Conservation (phyloP, 2,329 filamentous ascomycete species). For the Sarocladium brachiariae region DNA sequence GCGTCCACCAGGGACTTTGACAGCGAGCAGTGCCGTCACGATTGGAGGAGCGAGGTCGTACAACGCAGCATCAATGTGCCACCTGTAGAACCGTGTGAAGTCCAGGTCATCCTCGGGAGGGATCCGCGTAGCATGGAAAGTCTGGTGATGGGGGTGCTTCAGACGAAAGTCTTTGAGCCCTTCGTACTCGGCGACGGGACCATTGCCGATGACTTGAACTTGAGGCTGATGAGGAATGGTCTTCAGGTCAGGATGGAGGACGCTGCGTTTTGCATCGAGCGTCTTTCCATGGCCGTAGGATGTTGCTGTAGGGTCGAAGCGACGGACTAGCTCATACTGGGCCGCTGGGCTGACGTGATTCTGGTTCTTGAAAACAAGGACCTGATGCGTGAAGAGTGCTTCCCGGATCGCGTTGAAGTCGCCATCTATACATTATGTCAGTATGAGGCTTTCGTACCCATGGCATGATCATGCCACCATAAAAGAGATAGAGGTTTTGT, state of each 20-base stretch:
- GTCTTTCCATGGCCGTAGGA: constrained; percentile 73
- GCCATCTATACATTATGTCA: constrained; percentile 37
- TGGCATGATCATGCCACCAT: too few relatives aligned
- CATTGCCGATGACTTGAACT: constrained; percentile 70
- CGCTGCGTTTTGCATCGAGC: constrained; percentile 54
- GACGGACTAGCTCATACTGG: constrained; percentile 66
- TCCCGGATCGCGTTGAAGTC: constrained; percentile 58
- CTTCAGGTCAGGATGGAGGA: constrained; percentile 74
- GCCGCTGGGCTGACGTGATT: constrained; percentile 56
- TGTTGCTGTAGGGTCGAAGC: constrained; percentile 61
- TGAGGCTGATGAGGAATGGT: constrained; percentile 75
- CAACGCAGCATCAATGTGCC: constrained; percentile 75
- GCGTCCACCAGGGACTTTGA: constrained; percentile 61
- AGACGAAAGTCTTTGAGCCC: constrained; percentile 62
- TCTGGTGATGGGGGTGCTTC: constrained; percentile 69
- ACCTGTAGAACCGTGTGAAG: constrained; percentile 60
- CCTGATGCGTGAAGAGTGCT: constrained; percentile 61
- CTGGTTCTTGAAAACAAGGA: constrained; percentile 67
- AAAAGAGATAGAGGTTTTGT: neutral
- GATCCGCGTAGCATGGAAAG: constrained; percentile 63
- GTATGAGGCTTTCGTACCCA: too few relatives aligned
- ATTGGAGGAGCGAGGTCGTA: constrained; percentile 69
- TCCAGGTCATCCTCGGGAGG: constrained; percentile 43
- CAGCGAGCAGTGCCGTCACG: constrained; percentile 66
- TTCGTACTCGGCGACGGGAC: constrained; percentile 61